phyloP scores from a whole-genome alignment of 2,329 filamentous ascomycete species.

The Phyllosticta capitalensis region DNA sequence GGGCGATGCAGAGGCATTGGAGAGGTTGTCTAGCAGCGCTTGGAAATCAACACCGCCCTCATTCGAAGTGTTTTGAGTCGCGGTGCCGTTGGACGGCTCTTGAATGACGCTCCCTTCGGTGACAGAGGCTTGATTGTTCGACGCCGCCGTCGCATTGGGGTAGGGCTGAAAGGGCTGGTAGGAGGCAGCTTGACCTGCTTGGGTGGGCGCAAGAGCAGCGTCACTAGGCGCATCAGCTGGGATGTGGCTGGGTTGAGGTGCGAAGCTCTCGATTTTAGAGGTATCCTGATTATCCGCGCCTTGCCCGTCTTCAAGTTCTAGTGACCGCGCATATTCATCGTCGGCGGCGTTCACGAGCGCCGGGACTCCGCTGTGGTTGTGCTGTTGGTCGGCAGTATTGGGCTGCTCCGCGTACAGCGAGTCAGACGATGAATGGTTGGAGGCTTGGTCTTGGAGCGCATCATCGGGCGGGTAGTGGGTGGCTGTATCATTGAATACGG shows the following conservation, averaged over 20 bases:
- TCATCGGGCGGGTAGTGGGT: slow-evolving; percentile 41
- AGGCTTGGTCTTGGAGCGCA: slow-evolving; percentile 23
- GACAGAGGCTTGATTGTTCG: slow-evolving; percentile 13
- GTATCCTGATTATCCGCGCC: slow-evolving; percentile 26
- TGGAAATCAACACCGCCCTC: slow-evolving; percentile 35
- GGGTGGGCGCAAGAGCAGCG: slow-evolving; percentile 21
- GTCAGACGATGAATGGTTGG: slow-evolving; percentile 19
- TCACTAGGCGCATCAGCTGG: slow-evolving; percentile 26
- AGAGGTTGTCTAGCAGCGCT: slow-evolving; percentile 36
- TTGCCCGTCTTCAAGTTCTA: slow-evolving; percentile 19
- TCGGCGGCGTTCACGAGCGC: slow-evolving; percentile 16
- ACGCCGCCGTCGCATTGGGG: slow-evolving; percentile 18
- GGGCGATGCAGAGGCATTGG: slow-evolving; percentile 11
- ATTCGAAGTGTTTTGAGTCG: slow-evolving; percentile 9
- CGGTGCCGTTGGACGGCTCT: slow-evolving; percentile 15
- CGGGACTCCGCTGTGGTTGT: slow-evolving; percentile 17
- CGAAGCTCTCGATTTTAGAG: slow-evolving; percentile 29
- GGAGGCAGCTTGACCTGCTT: slow-evolving; percentile 22
- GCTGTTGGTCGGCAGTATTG: slow-evolving; percentile 9
- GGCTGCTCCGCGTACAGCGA: slow-evolving; percentile 24
- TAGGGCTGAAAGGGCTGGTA: slow-evolving; percentile 4
- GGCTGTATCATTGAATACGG: slow-evolving; percentile 58
- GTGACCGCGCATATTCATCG: slow-evolving; percentile 18
- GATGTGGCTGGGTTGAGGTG: slow-evolving; percentile 21
- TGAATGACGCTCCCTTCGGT: slow-evolving; percentile 21